Conservation (phyloP, 2,329 filamentous ascomycete species). For the Colletotrichum spinosum region DNA sequence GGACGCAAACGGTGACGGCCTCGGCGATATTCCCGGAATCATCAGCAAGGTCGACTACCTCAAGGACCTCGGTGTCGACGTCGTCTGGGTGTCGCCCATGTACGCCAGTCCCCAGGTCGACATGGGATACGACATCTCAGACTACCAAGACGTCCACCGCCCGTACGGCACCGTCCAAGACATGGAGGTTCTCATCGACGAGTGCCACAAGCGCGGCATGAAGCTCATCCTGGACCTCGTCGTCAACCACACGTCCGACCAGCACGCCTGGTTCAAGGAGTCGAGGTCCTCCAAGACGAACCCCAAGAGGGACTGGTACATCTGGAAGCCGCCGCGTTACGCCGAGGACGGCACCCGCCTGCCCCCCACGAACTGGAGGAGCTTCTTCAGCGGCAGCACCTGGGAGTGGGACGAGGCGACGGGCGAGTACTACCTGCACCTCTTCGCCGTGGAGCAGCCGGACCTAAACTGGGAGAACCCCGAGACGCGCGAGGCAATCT, state of each 20-base stretch:
- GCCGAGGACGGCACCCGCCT: constrained; percentile 68
- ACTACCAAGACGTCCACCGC: constrained; percentile 74
- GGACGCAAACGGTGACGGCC: constrained; percentile 68
- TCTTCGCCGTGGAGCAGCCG: constrained; percentile 82
- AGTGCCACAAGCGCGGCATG: constrained; percentile 73
- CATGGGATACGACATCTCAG: constrained; percentile 77
- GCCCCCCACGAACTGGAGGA: constrained; percentile 81
- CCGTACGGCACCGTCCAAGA: constrained; percentile 76
- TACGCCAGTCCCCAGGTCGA: constrained; percentile 74
- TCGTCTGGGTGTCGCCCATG: constrained; percentile 76
- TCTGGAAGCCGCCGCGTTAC: constrained; percentile 65
- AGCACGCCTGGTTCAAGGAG: constrained; percentile 79
- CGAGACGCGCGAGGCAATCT: constrained; percentile 75
- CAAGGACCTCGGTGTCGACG: constrained; percentile 69
- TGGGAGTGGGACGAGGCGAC: constrained; percentile 82
- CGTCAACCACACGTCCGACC: constrained; percentile 80
- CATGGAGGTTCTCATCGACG: constrained; percentile 70
- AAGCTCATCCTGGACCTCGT: constrained; percentile 80
- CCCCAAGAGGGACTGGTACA: constrained; percentile 78
- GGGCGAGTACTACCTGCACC: constrained; percentile 79
- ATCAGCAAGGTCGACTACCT: constrained; percentile 72
- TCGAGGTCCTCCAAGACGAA: constrained; percentile 70
- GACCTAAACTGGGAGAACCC: constrained; percentile 89
- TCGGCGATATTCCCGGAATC: constrained; percentile 73
- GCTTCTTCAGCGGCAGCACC: constrained; percentile 69